Percentiles rank a stretch among this genome's conserved stretches.
Evolutionary conservation across 202 grass and related monocot species (phyloP).

Genomic region (Musa balbisiana): DNA sequence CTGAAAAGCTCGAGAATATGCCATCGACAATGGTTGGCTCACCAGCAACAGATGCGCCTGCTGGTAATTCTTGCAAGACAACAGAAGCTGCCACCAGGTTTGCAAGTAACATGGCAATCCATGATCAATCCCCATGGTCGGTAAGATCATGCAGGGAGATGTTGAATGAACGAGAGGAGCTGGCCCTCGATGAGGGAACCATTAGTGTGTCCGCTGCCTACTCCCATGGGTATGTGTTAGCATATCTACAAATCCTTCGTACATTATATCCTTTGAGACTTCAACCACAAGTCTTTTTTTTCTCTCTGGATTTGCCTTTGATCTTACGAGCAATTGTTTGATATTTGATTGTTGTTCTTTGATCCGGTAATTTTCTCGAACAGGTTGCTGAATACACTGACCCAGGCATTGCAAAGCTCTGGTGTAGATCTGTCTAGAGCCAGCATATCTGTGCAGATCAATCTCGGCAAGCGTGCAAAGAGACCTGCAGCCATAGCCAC

Average conservation of each 20-base stretch:
- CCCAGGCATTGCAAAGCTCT: slow-evolving; percentile 76
- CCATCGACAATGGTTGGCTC: slow-evolving; percentile 40
- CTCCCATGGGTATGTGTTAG: slow-evolving; percentile 63
- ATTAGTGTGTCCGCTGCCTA: slow-evolving; percentile 82
- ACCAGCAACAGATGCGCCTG: slow-evolving; percentile 38
- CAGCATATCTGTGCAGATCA: slow-evolving; percentile 84
- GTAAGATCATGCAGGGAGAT: slow-evolving; percentile 28
- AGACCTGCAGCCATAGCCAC: slow-evolving; percentile 29
- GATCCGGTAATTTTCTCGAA: slow-evolving; percentile 5
- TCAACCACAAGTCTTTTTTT: too few species aligned
- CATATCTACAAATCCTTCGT: too few species aligned
- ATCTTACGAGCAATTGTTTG: background rate
- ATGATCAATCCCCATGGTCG: slow-evolving; percentile 46
- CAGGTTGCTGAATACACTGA: slow-evolving; percentile 66
- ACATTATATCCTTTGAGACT: too few species aligned
- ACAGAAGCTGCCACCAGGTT: slow-evolving; percentile 39
- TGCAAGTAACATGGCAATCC: slow-evolving; percentile 42
- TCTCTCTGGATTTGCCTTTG: background rate
- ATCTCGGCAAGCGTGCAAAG: slow-evolving; percentile 72
- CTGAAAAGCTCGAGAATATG: slow-evolving; percentile 33
- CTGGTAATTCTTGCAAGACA: slow-evolving; percentile 43
- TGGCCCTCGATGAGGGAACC: slow-evolving; percentile 75
- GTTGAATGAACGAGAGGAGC: slow-evolving; percentile 41
- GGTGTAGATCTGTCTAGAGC: slow-evolving; percentile 86
- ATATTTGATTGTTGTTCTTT: background rate